Percentiles rank a stretch among this genome's conserved stretches.
Evolutionary conservation across 2,329 filamentous ascomycete genomes (phyloP).

Genomic region (Talaromyces sp.): DNA sequence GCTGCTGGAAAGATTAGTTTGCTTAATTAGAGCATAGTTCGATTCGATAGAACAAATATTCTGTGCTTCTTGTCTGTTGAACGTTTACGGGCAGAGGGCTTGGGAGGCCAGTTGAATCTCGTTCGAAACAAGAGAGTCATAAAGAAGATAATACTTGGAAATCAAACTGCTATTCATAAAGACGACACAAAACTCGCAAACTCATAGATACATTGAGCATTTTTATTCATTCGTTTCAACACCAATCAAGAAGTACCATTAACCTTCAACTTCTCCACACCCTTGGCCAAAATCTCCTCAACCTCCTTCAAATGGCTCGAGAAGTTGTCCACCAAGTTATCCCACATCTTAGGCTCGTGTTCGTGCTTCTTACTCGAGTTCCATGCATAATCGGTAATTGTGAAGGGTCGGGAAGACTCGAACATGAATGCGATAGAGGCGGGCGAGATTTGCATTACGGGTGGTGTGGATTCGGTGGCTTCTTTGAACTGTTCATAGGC

Average conservation of each 20-base stretch:
- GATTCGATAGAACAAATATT: background rate
- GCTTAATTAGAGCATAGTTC: conserved; percentile 29
- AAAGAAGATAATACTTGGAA: background rate
- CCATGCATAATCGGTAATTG: conserved; percentile 37
- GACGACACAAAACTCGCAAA: background rate
- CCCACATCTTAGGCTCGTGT: conserved; percentile 54
- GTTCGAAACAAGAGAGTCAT: too few species aligned
- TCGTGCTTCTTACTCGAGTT: conserved; percentile 42
- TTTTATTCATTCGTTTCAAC: background rate
- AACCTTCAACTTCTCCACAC: conserved; percentile 21
- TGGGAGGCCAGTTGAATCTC: too few species aligned
- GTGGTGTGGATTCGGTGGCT: conserved; percentile 27
- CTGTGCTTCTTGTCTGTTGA: background rate
- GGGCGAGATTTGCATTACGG: conserved; percentile 31
- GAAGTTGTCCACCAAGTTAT: conserved; percentile 54
- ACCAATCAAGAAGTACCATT: conserved; percentile 13
- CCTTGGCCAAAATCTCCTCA: conserved; percentile 43
- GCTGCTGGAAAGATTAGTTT: conserved; percentile 44
- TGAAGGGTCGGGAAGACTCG: conserved; percentile 34
- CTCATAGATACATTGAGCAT: background rate
- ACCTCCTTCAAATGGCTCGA: conserved; percentile 47
- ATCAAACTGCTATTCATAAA: background rate
- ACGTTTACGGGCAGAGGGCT: too few species aligned
- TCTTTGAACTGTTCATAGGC: conserved; percentile 36
- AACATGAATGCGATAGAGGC: conserved; percentile 38